Percentiles rank a stretch among this genome's conserved stretches.
These are phyloP conservation scores for Arabidopsis lyrata DNA, from an alignment of 441 rosid genomes.

Conservation along the genomic window DNA sequence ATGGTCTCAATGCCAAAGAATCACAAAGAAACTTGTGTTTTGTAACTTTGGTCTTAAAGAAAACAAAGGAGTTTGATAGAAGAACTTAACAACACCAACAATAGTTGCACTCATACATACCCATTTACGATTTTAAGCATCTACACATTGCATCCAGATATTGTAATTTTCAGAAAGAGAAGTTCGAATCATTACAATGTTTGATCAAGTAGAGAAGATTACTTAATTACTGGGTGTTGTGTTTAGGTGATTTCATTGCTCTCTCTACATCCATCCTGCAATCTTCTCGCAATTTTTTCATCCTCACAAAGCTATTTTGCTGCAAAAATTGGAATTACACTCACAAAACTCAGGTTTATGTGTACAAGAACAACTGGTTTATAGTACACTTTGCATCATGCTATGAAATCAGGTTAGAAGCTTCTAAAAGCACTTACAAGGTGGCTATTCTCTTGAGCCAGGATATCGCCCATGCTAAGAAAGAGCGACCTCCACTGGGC, in stretches of 20 bases:
- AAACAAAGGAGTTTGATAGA: neutral
- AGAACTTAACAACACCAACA: neutral
- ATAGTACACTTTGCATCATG: neutral
- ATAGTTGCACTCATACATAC: neutral
- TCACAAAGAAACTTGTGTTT: neutral
- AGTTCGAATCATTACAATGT: neutral
- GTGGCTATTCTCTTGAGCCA: constrained; percentile 68
- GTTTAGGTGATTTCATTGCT: constrained; percentile 53
- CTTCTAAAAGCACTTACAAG: constrained; percentile 65
- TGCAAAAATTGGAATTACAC: constrained; percentile 43
- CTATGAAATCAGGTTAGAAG: constrained; percentile 7
- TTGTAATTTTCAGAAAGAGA: constrained; percentile 7
- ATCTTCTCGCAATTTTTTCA: constrained; percentile 69
- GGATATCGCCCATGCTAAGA: constrained; percentile 75
- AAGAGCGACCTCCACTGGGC: constrained; percentile 85
- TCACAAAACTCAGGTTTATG: neutral
- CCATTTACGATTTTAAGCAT: constrained; percentile 13
- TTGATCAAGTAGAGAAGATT: constrained; percentile 15
- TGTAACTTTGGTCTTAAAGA: constrained; percentile 5
- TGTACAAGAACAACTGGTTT: neutral
- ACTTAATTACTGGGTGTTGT: constrained; percentile 23
- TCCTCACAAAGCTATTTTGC: constrained; percentile 57
- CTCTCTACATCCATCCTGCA: constrained; percentile 74
- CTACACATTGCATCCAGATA: constrained; percentile 34
- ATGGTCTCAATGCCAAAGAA: neutral